A percentile compares a stretch with the other conserved stretches of the same genome.
These are phyloP conservation scores for Akanthomyces lecanii DNA, from an alignment of 2,329 filamentous ascomycete genomes.

Conservation along the genomic window DNA sequence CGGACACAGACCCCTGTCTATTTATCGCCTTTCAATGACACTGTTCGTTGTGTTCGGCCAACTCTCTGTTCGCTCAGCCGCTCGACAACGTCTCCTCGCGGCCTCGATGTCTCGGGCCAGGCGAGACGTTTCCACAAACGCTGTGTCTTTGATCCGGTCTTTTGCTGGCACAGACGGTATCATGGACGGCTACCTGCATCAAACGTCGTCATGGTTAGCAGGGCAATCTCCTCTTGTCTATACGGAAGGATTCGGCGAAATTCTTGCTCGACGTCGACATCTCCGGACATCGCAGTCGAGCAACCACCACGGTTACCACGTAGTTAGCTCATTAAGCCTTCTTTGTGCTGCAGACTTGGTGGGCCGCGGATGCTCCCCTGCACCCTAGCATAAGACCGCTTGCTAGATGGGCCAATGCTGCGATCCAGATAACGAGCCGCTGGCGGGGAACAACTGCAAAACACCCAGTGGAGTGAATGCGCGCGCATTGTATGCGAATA, in stretches of 20 bases:
- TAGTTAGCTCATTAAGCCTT: not conserved
- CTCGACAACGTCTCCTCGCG: no score
- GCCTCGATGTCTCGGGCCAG: no score
- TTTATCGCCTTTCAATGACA: no score
- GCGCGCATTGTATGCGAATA: no score
- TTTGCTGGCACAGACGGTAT: not conserved
- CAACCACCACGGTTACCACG: not conserved
- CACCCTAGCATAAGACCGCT: not conserved
- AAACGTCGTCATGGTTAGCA: not conserved
- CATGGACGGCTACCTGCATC: not conserved
- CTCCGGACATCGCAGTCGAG: no score
- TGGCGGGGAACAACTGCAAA: not conserved
- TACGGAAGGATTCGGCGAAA: not conserved
- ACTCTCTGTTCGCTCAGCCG: no score
- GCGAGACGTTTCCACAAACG: no score
- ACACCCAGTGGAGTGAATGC: not conserved
- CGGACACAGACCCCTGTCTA: no score
- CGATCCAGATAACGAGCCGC: not conserved
- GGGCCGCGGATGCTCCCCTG: constrained; percentile 2
- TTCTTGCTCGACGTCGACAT: no score
- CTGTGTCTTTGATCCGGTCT: no score
- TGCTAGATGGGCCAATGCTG: not conserved
- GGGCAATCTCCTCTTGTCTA: no score
- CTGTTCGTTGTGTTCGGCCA: no score
- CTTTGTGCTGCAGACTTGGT: not conserved